Evolutionary conservation across 2,329 filamentous ascomycete species (phyloP), one percentile per base, ranked within the genome.

Genomic region (Cladosporium sp.): DNA sequence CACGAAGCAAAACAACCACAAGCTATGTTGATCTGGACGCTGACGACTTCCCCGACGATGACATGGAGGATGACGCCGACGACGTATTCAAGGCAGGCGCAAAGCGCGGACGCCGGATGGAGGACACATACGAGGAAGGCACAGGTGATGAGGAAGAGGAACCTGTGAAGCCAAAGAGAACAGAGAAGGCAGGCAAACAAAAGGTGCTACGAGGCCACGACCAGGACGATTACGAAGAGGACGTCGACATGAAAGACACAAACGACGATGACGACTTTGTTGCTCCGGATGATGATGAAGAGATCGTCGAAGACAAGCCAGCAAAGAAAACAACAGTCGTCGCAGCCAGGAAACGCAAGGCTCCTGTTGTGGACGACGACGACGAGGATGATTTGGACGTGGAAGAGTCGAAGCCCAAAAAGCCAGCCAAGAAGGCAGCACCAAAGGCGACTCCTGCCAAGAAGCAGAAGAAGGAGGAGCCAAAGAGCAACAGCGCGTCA

Each of bases 81-180:
- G 93, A 97, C 72, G 93, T 97, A 24, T 93, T 93, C 77, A 90
- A 89, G 15, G 89, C 90, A 4, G 88, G 92, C 69, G 85, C 85
- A 38, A 90, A 88, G 74, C 81, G 86, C 54, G 87, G 85, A 65
- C 71, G 67, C 64, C 71, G 71, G 59, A 68, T 78, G 59, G 90
- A 88, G 49, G 91, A 95, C 74, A 89, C 92, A 63, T 92, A 93
- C 65, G 84, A 86, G 66, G 90, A 90, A 67, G 82, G 81, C 62
- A 87, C 87, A 24, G 84, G 83, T 54, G 90, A 89, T 57, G 72
- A 75, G 47, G 92, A 95, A 64, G 90, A 92, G 36, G 88, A 92
- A 58, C 30, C 77, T 85, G 11, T 89, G 0, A 84, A 87, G 71
- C 84, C 88, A 1, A 71, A 72, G 67, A 72, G 72, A 66, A 66